phyloP scores from a whole-genome alignment of 2,329 filamentous ascomycete species.

The Venturia effusa region DNA sequence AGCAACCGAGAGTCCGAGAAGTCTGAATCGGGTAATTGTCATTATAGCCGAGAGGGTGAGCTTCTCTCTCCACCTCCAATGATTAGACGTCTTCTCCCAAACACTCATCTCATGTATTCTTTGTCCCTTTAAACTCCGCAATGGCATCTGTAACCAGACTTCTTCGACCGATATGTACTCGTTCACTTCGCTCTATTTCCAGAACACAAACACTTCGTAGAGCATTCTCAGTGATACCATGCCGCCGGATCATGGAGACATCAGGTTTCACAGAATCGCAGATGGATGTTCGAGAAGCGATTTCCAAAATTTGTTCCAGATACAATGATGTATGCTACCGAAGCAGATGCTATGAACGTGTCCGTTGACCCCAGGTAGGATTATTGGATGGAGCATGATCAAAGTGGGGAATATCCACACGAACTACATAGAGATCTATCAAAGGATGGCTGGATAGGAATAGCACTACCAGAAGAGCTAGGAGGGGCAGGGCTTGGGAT shows the following conservation, averaged over 20 bases:
- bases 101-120: not conserved
- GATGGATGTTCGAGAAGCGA: constrained; percentile 58
- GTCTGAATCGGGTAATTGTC: constrained; percentile 1
- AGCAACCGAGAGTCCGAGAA: not conserved
- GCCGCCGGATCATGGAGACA: constrained; percentile 54
- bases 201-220: not conserved
- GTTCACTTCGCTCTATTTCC: not conserved
- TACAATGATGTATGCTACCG: constrained; percentile 47
- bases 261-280: constrained; percentile 64
- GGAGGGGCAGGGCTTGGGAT: constrained; percentile 69
- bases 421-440: constrained; percentile 68
- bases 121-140: not conserved
- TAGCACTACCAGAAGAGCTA: constrained; percentile 62
- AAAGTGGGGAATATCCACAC: constrained; percentile 57
- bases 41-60: not conserved
- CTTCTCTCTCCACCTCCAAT: not conserved
- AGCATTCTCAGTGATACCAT: constrained; percentile 22
- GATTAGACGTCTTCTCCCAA: not conserved
- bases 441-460: constrained; percentile 69
- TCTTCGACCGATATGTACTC: not conserved
- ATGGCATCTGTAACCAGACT: not conserved
- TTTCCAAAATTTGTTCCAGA: constrained; percentile 55
- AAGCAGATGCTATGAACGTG: not conserved
- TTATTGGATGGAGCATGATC: constrained; percentile 68
- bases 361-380: constrained; percentile 23